Evolutionary conservation across 306 rosid species (phyloP), one percentile per base, ranked within the genome.

Genomic region (Glycine latifolia): DNA sequence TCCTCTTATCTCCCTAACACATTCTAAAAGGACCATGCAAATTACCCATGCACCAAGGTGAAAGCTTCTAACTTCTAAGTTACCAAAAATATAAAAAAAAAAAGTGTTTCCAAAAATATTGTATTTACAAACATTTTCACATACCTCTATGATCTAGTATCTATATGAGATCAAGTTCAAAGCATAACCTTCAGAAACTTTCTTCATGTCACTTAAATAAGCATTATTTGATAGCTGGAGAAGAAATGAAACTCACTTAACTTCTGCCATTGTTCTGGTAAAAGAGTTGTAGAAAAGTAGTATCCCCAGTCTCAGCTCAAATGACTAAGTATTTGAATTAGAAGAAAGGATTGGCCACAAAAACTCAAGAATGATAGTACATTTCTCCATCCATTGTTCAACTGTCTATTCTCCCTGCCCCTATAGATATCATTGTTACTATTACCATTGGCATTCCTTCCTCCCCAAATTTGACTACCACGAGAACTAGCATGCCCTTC

Each of bases 271-370:
- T 39, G 20, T 81, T 84, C 41, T 81, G 84, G 33, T 80, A 17
- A 63, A 76, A 61, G 49, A 65, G 47, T 35, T n/a, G 1, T 14
- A 48, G 83, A 80, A 20, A 79, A 67, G 71, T 80, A 68, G 78
- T 86, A 77, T 82, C 86, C 84, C 81, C 69, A 53, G 62, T 78
- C 59, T 86, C 87, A 52, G 65, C 62, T 20, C 20, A 20, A 20
- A 20, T 20, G 20, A 69, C 41, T 46, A 47, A 37, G 88, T 16
- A 81, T 67, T 83, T 7, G 74, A 82, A 75, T 76, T 84, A 41
- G 89, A 88, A 20, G 91, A 44, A 2, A 90, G 82, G 46, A 88
- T 90, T 8, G 94, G 92, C 97, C 97, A 92, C 20, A 20, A 20
- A 20, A 20, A 20, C 20, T 20, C 71, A 86, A 61, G 75, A 39